Conservation (phyloP, 768 basidiomycete species). For the Amanita phalloides region DNA sequence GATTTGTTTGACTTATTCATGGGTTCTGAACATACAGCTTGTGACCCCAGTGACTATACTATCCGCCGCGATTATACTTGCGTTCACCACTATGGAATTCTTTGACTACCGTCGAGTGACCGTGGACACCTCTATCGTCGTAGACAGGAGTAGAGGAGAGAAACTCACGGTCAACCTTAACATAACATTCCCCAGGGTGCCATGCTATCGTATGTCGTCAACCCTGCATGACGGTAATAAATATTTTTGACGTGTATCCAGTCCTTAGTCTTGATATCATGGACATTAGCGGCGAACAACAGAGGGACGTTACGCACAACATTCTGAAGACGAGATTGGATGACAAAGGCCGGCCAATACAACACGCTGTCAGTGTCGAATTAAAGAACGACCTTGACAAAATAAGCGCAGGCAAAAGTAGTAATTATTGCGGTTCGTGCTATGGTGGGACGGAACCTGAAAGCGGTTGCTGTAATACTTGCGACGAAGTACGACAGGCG, state of each 20-base stretch:
- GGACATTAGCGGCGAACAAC: slow-evolving; percentile 96
- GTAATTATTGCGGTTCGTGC: slow-evolving; percentile 88
- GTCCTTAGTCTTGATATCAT: slow-evolving; percentile 94
- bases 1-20: not conserved
- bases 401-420: slow-evolving; percentile 46
- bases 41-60: slow-evolving; percentile 72
- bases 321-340: slow-evolving; percentile 76
- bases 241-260: slow-evolving; percentile 20
- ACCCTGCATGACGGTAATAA: not conserved
- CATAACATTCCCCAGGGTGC: slow-evolving; percentile 91
- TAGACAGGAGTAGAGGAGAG: slow-evolving; percentile 93
- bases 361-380: slow-evolving; percentile 44
- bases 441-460: slow-evolving; percentile 76
- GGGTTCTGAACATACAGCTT: slow-evolving; percentile 4
- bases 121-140: slow-evolving; percentile 86
- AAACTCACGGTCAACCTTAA: slow-evolving; percentile 88
- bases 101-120: slow-evolving; percentile 85
- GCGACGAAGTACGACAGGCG: slow-evolving; percentile 86
- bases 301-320: slow-evolving; percentile 84
- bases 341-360: slow-evolving; percentile 44
- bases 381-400: slow-evolving; percentile 85
- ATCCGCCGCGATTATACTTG: slow-evolving; percentile 84
- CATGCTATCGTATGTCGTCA: slow-evolving; percentile 79
- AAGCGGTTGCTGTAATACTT: slow-evolving; percentile 88
- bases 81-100: slow-evolving; percentile 90